Conservation (phyloP, 2,329 filamentous ascomycete genomes). For the Ceratocystis variospora region DNA sequence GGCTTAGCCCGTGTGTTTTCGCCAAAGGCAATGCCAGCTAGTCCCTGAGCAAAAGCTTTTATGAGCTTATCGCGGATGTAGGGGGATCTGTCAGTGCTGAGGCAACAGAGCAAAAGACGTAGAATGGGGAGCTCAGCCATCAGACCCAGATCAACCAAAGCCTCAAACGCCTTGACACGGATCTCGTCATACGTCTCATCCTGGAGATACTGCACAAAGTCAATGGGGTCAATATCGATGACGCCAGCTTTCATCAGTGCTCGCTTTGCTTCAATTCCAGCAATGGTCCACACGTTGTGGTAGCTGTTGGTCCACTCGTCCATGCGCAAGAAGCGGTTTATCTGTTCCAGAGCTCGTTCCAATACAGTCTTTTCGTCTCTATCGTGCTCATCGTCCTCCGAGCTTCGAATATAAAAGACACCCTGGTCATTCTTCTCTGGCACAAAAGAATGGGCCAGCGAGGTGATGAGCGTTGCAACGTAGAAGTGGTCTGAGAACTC, state of each 20-base stretch:
- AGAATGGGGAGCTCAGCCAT: slow-evolving; percentile 43
- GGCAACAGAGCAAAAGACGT: slow-evolving; percentile 41
- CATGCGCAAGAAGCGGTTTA: slow-evolving; percentile 52
- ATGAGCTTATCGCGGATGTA: slow-evolving; percentile 48
- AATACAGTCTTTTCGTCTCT: slow-evolving; percentile 37
- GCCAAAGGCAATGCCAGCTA: slow-evolving; percentile 51
- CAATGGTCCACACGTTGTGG: slow-evolving; percentile 52
- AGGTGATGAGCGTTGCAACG: slow-evolving; percentile 61
- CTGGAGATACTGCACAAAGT: slow-evolving; percentile 51
- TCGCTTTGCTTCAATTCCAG: slow-evolving; percentile 47
- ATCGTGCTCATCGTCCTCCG: slow-evolving; percentile 30
- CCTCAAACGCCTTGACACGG: slow-evolving; percentile 52
- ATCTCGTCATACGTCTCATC: slow-evolving; percentile 50
- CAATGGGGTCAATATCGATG: slow-evolving; percentile 38
- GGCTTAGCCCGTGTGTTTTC: slow-evolving; percentile 27
- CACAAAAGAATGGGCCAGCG: slow-evolving; percentile 45
- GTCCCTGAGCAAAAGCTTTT: slow-evolving; percentile 42
- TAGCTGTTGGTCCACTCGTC: slow-evolving; percentile 57
- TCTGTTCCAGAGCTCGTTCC: slow-evolving; percentile 43
- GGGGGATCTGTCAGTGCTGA: slow-evolving; percentile 50
- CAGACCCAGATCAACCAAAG: slow-evolving; percentile 48
- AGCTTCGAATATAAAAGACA: slow-evolving; percentile 10
- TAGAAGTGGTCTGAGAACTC: slow-evolving; percentile 81
- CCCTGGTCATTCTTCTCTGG: slow-evolving; percentile 31
- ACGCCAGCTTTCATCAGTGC: slow-evolving; percentile 50